Evolutionary conservation across 805 yeast species (phyloP).

Genomic region (Ogataea nakhonphanomensis): DNA sequence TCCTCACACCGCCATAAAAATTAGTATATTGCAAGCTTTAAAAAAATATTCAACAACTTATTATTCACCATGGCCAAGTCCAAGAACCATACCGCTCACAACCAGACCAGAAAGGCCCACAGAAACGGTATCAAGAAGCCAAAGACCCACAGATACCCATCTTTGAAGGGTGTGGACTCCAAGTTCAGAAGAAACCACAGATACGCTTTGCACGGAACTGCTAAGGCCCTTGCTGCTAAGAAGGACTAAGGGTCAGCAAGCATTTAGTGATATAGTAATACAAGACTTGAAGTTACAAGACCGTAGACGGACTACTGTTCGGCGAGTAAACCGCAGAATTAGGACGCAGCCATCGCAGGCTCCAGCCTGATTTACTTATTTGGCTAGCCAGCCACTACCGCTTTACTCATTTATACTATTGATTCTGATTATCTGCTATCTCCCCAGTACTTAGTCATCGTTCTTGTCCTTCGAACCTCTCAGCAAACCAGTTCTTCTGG

Average conservation of each 20-base stretch:
- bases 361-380: background rate
- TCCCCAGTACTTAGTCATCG: constrained; percentile 26
- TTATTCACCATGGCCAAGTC: constrained; percentile 81
- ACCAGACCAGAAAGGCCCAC: constrained; percentile 99
- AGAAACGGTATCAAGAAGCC: constrained; percentile 99
- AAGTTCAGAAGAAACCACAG: constrained; percentile 99
- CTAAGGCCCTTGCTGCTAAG: constrained; percentile 85
- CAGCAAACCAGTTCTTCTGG: constrained; percentile 99
- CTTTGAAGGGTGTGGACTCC: constrained; percentile 98
- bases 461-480: constrained; percentile 90
- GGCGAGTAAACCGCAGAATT: too few relatives aligned
- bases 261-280: constrained; percentile 4
- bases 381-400: background rate
- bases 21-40: constrained; percentile 1
- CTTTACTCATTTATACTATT: constrained; percentile 1
- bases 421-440: constrained; percentile 12
- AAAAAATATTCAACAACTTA: constrained; percentile 27
- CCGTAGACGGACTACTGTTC: background rate
- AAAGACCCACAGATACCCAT: constrained; percentile 95
- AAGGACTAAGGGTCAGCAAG: constrained; percentile 18
- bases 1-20: constrained; percentile 5
- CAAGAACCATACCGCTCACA: constrained; percentile 99
- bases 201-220: constrained; percentile 97
- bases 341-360: too few relatives aligned
- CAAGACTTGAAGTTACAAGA: background rate